A percentile compares a stretch with the other conserved stretches of the same genome.
Conservation (phyloP, 2,329 filamentous ascomycete genomes). For the Fusarium setosum region DNA sequence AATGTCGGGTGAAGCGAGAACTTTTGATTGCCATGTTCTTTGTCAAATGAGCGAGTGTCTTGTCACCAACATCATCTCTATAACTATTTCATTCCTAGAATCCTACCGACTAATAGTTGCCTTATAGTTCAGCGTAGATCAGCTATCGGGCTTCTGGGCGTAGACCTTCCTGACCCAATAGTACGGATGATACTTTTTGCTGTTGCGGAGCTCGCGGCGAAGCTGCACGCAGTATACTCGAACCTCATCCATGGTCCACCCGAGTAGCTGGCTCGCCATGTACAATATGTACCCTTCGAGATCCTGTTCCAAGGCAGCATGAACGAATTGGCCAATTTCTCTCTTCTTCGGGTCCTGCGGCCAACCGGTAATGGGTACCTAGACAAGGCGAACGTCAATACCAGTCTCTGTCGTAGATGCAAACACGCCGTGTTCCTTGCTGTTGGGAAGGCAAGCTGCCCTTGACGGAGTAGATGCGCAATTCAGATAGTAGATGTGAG, state of each 20-base stretch:
- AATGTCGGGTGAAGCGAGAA: too few relatives aligned
- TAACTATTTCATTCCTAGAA: too few relatives aligned
- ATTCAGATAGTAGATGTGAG: not conserved
- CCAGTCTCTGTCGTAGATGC: not conserved
- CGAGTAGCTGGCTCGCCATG: conserved; percentile 18
- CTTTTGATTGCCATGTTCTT: too few relatives aligned
- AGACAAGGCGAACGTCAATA: not conserved
- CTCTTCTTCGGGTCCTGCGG: conserved; percentile 10
- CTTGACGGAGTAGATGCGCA: too few relatives aligned
- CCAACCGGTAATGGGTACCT: conserved; percentile 17
- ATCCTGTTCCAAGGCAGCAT: conserved; percentile 20
- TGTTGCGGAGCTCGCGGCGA: conserved; percentile 15
- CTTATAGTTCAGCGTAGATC: too few relatives aligned
- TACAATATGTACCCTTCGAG: conserved; percentile 24
- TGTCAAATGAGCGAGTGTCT: too few relatives aligned
- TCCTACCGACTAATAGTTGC: too few relatives aligned
- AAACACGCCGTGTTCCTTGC: too few relatives aligned
- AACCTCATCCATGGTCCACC: conserved; percentile 18
- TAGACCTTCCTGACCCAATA: not conserved
- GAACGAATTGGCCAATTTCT: conserved; percentile 17
- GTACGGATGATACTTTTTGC: conserved; percentile 5
- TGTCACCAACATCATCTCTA: too few relatives aligned
- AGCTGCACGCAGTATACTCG: conserved; percentile 19
- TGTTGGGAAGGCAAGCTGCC: too few relatives aligned
- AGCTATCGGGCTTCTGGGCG: not conserved